phyloP scores from a whole-genome alignment of 768 basidiomycete species.

The Lactarius evosmus region DNA sequence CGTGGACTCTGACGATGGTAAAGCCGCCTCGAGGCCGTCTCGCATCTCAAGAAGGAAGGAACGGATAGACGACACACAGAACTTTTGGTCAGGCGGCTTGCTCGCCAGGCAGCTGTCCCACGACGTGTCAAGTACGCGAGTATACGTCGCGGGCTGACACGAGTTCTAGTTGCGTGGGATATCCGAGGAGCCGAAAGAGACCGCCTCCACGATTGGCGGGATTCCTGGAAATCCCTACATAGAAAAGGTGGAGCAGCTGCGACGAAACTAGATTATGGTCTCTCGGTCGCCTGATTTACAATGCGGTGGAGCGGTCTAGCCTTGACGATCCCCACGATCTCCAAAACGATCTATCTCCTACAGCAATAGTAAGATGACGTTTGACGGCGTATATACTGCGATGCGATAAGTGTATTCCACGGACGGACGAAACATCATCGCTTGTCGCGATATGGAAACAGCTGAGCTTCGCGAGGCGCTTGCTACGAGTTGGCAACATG shows the following conservation, averaged over 20 bases:
- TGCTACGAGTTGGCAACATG: neutral
- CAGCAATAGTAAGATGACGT: neutral
- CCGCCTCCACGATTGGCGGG: neutral
- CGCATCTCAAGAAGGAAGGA: neutral
- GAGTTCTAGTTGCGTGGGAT: neutral
- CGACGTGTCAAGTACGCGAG: neutral
- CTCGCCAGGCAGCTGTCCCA: neutral
- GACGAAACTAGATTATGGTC: neutral
- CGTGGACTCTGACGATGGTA: neutral
- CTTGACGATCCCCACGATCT: neutral
- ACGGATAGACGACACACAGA: neutral
- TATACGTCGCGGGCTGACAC: neutral
- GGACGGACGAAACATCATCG: neutral
- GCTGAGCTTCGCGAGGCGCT: neutral
- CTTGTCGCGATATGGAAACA: neutral
- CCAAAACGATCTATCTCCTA: neutral
- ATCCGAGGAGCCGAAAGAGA: neutral
- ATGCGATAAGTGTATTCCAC: neutral
- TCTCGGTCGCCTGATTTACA: neutral
- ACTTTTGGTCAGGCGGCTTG: neutral
- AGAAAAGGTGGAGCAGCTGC: neutral
- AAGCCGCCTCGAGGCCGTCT: neutral
- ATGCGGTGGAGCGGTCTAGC: neutral
- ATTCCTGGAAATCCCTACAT: neutral
- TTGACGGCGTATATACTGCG: neutral